phyloP scores from a whole-genome alignment of 495 filamentous ascomycete genomes.

The Tuber microsphaerosporum region DNA sequence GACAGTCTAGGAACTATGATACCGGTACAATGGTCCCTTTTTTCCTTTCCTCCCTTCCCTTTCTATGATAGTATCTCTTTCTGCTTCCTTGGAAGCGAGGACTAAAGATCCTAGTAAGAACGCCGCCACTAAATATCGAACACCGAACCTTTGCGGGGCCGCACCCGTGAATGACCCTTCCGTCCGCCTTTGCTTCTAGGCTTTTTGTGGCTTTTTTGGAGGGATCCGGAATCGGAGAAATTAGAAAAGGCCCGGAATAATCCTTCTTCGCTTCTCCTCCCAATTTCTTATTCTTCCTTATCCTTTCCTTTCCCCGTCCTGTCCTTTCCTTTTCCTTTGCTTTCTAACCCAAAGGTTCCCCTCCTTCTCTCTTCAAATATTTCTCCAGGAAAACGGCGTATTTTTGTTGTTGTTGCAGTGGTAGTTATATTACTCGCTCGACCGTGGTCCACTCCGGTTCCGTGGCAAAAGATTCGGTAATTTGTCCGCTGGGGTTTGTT shows the following conservation, averaged over 20 bases:
- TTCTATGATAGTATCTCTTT: not conserved
- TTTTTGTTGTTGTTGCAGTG: not conserved
- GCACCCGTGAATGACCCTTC: not conserved
- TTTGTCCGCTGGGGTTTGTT: not conserved
- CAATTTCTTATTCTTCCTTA: not conserved
- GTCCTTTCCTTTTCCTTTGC: not conserved
- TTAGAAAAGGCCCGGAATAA: not conserved
- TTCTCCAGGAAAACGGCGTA: not conserved
- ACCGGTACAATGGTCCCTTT: not conserved
- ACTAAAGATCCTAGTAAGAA: slow-evolving; percentile 1
- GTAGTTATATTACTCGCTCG: not conserved
- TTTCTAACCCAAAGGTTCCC: not conserved
- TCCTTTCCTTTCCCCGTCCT: not conserved
- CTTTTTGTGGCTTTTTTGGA: not conserved
- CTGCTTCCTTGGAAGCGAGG: not conserved
- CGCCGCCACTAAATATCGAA: not conserved
- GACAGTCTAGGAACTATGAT: not conserved
- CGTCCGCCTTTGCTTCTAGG: not conserved
- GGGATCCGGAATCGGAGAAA: not conserved
- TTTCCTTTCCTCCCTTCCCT: not conserved
- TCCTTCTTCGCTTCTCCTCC: not conserved
- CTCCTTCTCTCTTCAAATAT: not conserved
- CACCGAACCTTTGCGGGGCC: not conserved
- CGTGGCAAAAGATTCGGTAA: not conserved
- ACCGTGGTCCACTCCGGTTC: not conserved